Percentiles rank a stretch among this genome's conserved stretches.
Conservation (phyloP, 1,284 basidiomycete genomes). For the Sporisorium iseilematis-ciliati region DNA sequence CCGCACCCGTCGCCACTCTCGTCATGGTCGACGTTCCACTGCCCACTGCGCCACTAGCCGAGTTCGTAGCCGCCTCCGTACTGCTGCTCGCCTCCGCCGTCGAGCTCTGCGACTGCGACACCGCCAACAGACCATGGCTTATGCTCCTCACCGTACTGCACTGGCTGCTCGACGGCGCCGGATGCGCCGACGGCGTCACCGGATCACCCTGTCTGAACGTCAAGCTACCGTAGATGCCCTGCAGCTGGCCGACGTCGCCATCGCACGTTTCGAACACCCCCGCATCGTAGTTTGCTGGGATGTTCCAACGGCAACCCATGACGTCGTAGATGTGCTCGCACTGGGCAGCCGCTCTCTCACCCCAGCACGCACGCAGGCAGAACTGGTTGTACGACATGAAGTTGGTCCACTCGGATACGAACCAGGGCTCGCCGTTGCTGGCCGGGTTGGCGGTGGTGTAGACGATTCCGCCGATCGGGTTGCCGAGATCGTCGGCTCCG, state of each 20-base stretch:
- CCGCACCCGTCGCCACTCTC: constrained; percentile 9
- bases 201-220: constrained; percentile 63
- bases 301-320: constrained; percentile 64
- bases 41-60: not conserved
- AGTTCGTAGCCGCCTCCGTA: not conserved
- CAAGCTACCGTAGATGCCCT: constrained; percentile 60
- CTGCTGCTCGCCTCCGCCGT: not conserved
- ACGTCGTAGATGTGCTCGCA: constrained; percentile 68
- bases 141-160: constrained; percentile 31
- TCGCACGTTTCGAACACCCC: constrained; percentile 64
- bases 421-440: constrained; percentile 39
- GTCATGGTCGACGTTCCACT: constrained; percentile 18
- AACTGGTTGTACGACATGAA: constrained; percentile 64
- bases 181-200: constrained; percentile 41
- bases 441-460: constrained; percentile 63
- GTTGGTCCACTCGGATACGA: constrained; percentile 60
- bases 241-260: constrained; percentile 53
- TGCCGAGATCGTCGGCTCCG: constrained; percentile 61
- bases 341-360: constrained; percentile 50
- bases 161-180: constrained; percentile 40
- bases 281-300: constrained; percentile 56
- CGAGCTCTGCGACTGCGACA: constrained; percentile 11
- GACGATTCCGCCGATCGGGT: constrained; percentile 64
- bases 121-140: constrained; percentile 36
- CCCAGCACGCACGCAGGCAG: constrained; percentile 65